Percentiles rank a stretch among this genome's conserved stretches.
Evolutionary conservation across 179 eudicot species (phyloP).

Genomic region (Amaranthus tricolor): DNA sequence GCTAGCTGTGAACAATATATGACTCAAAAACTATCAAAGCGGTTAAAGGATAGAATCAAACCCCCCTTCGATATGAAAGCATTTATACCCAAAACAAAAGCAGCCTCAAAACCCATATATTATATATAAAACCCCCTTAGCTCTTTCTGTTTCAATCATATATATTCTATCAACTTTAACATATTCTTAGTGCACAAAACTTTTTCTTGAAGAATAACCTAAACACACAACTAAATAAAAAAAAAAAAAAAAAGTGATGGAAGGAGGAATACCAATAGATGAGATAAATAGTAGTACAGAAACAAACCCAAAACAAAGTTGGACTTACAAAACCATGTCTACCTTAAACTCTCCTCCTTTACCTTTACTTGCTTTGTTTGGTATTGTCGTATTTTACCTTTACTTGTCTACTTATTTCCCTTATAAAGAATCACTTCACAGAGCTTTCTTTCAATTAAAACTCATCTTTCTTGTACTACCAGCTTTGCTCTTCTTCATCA

Average conservation of each 20-base stretch:
- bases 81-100: slow-evolving; percentile 5
- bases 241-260: neutral
- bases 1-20: neutral
- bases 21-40: neutral
- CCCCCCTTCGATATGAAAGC: slow-evolving; percentile 1
- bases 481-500: slow-evolving; percentile 27
- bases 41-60: slow-evolving; percentile 20
- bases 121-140: neutral
- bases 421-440: slow-evolving; percentile 29
- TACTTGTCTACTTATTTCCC: slow-evolving; percentile 31
- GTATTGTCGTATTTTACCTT: slow-evolving; percentile 36
- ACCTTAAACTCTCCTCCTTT: slow-evolving; percentile 41
- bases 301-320: slow-evolving; percentile 33
- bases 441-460: slow-evolving; percentile 27
- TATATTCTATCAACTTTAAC: slow-evolving; percentile 1
- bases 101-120: neutral
- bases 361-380: slow-evolving; percentile 39
- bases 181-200: neutral
- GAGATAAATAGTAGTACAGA: slow-evolving; percentile 19
- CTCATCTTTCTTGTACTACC: slow-evolving; percentile 35
- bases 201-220: neutral
- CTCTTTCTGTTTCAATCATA: neutral
- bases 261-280: neutral
- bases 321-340: slow-evolving; percentile 31
- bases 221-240: neutral